Conservation (phyloP, 1,284 basidiomycete genomes). For the Puccinia triticina region DNA sequence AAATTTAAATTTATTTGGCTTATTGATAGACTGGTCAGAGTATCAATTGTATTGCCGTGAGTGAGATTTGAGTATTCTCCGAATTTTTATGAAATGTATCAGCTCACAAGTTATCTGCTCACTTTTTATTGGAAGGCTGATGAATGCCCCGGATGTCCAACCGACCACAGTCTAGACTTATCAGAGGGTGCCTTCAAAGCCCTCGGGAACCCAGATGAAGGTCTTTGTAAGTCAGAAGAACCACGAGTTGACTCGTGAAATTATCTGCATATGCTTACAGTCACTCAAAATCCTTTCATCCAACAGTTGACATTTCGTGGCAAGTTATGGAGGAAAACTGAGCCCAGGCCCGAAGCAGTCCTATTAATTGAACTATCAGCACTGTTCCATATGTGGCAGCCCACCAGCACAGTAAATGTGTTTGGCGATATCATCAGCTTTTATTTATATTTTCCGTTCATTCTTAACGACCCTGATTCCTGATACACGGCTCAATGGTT, state of each 20-base stretch:
- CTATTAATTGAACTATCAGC: not conserved
- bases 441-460: not conserved
- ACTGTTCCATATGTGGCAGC: not conserved
- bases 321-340: not conserved
- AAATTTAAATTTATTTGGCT: not conserved
- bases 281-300: not conserved
- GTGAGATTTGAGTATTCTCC: not conserved
- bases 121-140: conserved; percentile 34
- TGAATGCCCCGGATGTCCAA: conserved; percentile 36
- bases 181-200: conserved; percentile 27
- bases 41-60: conserved; percentile 32
- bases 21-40: conserved; percentile 27
- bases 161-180: conserved; percentile 32
- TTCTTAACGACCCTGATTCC: not conserved
- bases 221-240: conserved; percentile 23
- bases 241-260: not conserved
- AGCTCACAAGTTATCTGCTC: not conserved
- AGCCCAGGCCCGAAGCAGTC: not conserved
- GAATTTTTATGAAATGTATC: not conserved
- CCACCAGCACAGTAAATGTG: not conserved
- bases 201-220: conserved; percentile 14
- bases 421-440: not conserved
- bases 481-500: not conserved
- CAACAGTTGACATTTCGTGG: conserved; percentile 26
- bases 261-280: not conserved